A percentile compares a stretch with the other conserved stretches of the same genome.
Evolutionary conservation across 768 basidiomycete genomes (phyloP).

Genomic region (Lentinula guzmanii): DNA sequence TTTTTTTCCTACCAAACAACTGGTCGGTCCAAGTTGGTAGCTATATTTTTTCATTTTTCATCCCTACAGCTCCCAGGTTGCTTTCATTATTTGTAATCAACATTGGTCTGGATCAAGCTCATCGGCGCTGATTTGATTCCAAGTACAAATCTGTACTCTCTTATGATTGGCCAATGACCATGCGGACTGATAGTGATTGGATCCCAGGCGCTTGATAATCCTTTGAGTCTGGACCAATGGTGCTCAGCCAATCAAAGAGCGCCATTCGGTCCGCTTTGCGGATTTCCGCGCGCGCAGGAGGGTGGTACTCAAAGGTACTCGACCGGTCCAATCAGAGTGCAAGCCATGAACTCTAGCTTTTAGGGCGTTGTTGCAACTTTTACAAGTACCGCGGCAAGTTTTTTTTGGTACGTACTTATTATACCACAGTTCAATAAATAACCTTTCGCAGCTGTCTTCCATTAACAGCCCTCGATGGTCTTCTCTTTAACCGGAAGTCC

Average conservation of each 20-base stretch:
- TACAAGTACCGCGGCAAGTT: not conserved
- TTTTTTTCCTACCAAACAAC: no score
- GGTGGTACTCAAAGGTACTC: not conserved
- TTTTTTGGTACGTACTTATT: not conserved
- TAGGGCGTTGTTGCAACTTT: not conserved
- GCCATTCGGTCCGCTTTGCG: not conserved
- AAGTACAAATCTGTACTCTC: not conserved
- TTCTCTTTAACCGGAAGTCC: not conserved
- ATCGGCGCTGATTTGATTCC: not conserved
- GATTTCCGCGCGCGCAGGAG: not conserved
- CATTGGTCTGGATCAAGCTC: not conserved
- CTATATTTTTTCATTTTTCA: no score
- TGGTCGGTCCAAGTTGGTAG: no score
- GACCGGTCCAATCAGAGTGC: not conserved
- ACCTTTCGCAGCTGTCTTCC: not conserved
- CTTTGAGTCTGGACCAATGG: not conserved
- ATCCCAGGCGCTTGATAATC: not conserved
- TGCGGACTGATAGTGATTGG: not conserved
- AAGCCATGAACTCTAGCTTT: not conserved
- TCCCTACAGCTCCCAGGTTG: no score
- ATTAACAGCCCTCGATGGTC: not conserved
- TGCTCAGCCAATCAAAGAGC: not conserved
- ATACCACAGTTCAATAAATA: no score
- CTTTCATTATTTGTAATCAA: not conserved
- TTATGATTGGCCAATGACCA: not conserved